Evolutionary conservation across 148 eudicot genomes (phyloP), one percentile per base, ranked within the genome.

Genomic region (Linanthus parryae): DNA sequence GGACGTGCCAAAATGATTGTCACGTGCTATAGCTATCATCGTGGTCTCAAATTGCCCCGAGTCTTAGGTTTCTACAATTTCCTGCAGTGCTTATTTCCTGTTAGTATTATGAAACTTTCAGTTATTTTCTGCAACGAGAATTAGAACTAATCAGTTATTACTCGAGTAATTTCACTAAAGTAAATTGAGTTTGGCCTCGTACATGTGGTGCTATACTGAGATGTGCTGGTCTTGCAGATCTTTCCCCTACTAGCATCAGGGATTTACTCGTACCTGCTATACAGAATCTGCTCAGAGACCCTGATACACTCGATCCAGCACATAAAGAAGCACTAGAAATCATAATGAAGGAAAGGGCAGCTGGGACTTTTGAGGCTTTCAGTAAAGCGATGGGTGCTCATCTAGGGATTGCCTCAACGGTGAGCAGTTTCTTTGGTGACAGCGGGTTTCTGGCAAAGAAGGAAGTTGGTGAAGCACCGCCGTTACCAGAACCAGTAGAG

Each of bases 381-480:
- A 91, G 95, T 52, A 91, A 91, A 70, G 97, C 61, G 40, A 91
- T 91, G 97, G 95, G 98, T 40, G 76, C 95, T 57, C 95, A 91
- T 67, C 82, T 91, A 26, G 98, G 94, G 27, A 65, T 83, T 24
- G 75, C 97, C 52, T 74, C 98, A 9, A 81, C 95, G 5, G 83
- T 83, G 19, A 91, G 67, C 44, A 83, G 82, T 54, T 68, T 91
- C 28, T 84, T 38, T 29, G 31, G 31, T 10, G 54, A 28, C 10
- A 49, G 54, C 54, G 31, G 54, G 37, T 49, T 49, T 17, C 74
- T 86, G 5, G 94, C 95, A 18, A 91, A 83, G 62, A 86, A 71
- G 66, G 98, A 91, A 38, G 59, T 37, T 20, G 58, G 49, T 4
- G 95, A 83, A 17, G 25, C 12, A n/a, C 35, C 70, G 20, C 68